phyloP scores from a whole-genome alignment of 2,329 filamentous ascomycete species.

The Chaetomiaceae sp. region DNA sequence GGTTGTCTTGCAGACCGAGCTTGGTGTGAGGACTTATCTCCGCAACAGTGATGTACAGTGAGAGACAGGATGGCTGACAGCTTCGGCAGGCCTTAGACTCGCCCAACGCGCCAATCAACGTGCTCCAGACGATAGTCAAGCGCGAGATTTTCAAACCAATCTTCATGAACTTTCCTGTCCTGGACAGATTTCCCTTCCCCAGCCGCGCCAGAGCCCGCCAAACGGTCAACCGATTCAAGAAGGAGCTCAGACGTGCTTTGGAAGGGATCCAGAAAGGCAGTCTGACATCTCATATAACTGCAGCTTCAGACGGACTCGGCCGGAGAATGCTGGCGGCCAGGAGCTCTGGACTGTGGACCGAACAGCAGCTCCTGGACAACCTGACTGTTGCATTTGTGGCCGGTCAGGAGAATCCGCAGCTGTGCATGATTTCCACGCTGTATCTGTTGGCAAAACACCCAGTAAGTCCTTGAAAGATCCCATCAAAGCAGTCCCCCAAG shows the following conservation, averaged over 20 bases:
- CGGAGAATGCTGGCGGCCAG: conserved; percentile 13
- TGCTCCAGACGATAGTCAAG: conserved; percentile 18
- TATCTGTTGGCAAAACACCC: conserved; percentile 20
- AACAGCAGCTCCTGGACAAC: conserved; percentile 19
- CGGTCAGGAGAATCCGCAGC: conserved; percentile 21
- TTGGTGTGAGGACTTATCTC: conserved; percentile 9
- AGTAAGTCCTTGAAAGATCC: conserved; percentile 2
- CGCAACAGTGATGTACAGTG: not conserved
- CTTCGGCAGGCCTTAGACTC: conserved; percentile 14
- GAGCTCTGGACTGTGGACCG: conserved; percentile 12
- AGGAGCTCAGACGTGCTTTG: conserved; percentile 12
- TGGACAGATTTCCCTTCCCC: conserved; percentile 17
- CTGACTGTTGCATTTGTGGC: conserved; percentile 20
- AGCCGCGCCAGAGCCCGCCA: conserved; percentile 12
- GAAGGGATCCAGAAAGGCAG: conserved; percentile 1
- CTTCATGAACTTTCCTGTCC: conserved; percentile 21
- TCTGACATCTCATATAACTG: not conserved
- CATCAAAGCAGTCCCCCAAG: not conserved
- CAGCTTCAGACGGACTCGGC: conserved; percentile 7
- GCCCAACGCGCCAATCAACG: conserved; percentile 16
- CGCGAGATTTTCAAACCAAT: conserved; percentile 21
- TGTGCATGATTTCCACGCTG: conserved; percentile 21
- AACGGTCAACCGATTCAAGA: conserved; percentile 14
- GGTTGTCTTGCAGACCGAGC: conserved; percentile 15
- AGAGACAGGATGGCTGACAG: not conserved